phyloP scores from a whole-genome alignment of 805 yeast species.

The Lipomyces mesembrius region DNA sequence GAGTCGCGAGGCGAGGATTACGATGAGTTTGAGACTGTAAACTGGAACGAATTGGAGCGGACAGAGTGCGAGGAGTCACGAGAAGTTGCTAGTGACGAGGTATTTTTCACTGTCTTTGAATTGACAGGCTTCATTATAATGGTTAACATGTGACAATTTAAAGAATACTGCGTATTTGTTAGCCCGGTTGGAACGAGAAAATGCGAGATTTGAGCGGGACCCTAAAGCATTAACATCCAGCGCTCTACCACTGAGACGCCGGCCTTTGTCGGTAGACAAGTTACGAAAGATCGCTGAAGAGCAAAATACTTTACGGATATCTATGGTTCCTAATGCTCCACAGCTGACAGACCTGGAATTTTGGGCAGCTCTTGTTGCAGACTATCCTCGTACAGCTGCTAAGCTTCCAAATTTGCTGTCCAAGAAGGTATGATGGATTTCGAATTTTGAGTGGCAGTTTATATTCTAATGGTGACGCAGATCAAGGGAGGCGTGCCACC shows the following conservation, averaged over 20 bases:
- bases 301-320: slow-evolving; percentile 7
- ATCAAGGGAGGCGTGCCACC: slow-evolving; percentile 45
- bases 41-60: slow-evolving; percentile 32
- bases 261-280: slow-evolving; percentile 25
- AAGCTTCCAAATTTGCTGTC: slow-evolving; percentile 43
- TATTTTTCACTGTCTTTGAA: not conserved
- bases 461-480: slow-evolving; percentile 9
- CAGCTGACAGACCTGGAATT: slow-evolving; percentile 42
- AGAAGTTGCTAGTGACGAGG: slow-evolving; percentile 22
- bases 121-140: not conserved
- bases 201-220: slow-evolving; percentile 32
- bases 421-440: slow-evolving; percentile 40
- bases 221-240: slow-evolving; percentile 30
- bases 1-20: not conserved
- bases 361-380: slow-evolving; percentile 46
- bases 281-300: slow-evolving; percentile 26
- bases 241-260: slow-evolving; percentile 6
- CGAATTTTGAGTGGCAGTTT: not conserved
- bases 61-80: slow-evolving; percentile 25
- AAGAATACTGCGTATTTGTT: slow-evolving; percentile 32
- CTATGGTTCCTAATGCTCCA: slow-evolving; percentile 13
- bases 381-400: slow-evolving; percentile 43
- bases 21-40: slow-evolving; percentile 16
- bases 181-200: slow-evolving; percentile 37
- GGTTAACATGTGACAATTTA: not conserved